A percentile compares a stretch with the other conserved stretches of the same genome.
Conservation (phyloP, 2,329 filamentous ascomycete genomes). For the Cordyceps fumosorosea region DNA sequence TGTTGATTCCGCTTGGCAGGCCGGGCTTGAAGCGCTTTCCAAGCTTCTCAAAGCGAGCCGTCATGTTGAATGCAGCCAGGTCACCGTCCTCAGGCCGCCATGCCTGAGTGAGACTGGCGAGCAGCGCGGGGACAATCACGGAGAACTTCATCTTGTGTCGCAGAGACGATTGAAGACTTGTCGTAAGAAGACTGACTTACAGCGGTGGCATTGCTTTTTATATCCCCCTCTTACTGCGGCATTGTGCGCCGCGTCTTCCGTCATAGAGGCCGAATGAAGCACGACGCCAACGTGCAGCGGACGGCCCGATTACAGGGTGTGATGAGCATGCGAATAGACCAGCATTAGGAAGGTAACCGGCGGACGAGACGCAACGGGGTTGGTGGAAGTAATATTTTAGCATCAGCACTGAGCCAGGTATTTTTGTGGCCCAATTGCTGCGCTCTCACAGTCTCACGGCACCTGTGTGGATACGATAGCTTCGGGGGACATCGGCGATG, state of each 20-base stretch:
- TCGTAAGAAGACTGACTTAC: background rate
- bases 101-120: conserved; percentile 18
- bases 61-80: conserved; percentile 27
- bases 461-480: background rate
- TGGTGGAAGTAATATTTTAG: conserved; percentile 12
- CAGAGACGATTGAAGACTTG: background rate
- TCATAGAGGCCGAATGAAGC: background rate
- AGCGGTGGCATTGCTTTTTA: background rate
- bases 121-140: conserved; percentile 18
- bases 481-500: conserved; percentile 1
- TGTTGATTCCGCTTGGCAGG: conserved; percentile 21
- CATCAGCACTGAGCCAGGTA: background rate
- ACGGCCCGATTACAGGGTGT: conserved; percentile 11
- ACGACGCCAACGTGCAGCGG: background rate
- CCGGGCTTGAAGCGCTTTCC: conserved; percentile 26
- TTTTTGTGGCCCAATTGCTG: background rate
- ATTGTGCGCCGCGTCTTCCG: background rate
- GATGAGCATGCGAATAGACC: background rate
- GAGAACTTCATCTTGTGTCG: conserved; percentile 20
- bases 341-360: background rate
- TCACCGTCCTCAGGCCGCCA: conserved; percentile 27
- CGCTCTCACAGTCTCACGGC: background rate
- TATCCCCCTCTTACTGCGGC: background rate
- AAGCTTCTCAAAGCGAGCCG: conserved; percentile 24
- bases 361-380: background rate